Evolutionary conservation across 2,329 filamentous ascomycete species (phyloP).

Genomic region (Alternaria longipes): DNA sequence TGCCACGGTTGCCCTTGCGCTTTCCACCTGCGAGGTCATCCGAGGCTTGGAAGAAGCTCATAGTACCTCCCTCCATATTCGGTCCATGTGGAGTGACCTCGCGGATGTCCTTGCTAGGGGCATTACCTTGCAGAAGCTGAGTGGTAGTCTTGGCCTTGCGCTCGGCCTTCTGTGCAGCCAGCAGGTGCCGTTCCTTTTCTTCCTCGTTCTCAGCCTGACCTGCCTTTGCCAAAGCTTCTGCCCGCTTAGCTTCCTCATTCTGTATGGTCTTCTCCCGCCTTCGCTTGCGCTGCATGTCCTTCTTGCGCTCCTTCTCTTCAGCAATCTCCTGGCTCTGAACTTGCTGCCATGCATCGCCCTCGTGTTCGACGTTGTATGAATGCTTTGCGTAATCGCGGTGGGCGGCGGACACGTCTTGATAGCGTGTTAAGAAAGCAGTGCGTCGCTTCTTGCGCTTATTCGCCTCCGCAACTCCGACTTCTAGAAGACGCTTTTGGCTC

Average conservation of each 20-base stretch:
- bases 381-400: conserved; percentile 77
- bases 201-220: conserved; percentile 81
- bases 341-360: conserved; percentile 81
- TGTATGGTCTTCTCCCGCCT: conserved; percentile 94
- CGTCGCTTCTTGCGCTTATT: conserved; percentile 73
- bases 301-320: conserved; percentile 98
- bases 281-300: conserved; percentile 98
- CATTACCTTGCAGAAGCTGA: conserved; percentile 84
- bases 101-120: conserved; percentile 75
- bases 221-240: conserved; percentile 79
- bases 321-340: conserved; percentile 90
- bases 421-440: conserved; percentile 63
- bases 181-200: conserved; percentile 80
- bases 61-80: conserved; percentile 84
- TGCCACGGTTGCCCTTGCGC: conserved; percentile 62
- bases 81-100: conserved; percentile 77
- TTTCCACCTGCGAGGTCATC: conserved; percentile 60
- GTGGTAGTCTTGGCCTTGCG: conserved; percentile 94
- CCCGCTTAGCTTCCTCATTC: conserved; percentile 84
- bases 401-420: conserved; percentile 68
- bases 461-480: conserved; percentile 70
- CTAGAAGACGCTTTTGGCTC: conserved; percentile 72
- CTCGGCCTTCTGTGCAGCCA: conserved; percentile 87
- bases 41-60: conserved; percentile 81
- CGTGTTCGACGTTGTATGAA: conserved; percentile 79